Evolutionary conservation across 352 stramenopile species (phyloP).

Genomic region (Phytopythium chamaehyphon): DNA sequence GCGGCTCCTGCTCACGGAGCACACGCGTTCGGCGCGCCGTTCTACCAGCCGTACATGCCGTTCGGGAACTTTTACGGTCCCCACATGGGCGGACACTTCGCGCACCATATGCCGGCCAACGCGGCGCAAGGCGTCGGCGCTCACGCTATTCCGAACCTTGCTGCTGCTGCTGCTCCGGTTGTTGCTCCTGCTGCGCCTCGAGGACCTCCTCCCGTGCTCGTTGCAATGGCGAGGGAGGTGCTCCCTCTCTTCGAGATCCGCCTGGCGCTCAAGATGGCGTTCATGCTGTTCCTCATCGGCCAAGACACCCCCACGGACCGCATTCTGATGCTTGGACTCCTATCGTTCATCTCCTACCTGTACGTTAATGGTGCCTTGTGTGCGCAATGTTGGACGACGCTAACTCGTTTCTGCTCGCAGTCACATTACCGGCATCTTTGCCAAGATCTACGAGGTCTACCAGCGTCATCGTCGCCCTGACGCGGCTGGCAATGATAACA

Average conservation of each 20-base stretch:
- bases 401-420: conserved; percentile 12
- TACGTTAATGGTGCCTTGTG: conserved; percentile 15
- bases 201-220: conserved; percentile 20
- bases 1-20: not conserved
- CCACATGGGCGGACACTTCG: conserved; percentile 20
- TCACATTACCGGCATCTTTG: conserved; percentile 81
- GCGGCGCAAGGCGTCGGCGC: too few relatives aligned
- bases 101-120: not conserved
- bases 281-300: conserved; percentile 88
- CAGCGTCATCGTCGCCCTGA: conserved; percentile 31
- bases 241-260: conserved; percentile 64
- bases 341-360: conserved; percentile 75
- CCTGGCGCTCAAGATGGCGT: conserved; percentile 81
- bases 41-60: conserved; percentile 12
- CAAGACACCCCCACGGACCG: conserved; percentile 77
- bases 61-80: conserved; percentile 31
- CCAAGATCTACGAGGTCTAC: conserved; percentile 77
- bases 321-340: conserved; percentile 64
- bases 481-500: conserved; percentile 13
- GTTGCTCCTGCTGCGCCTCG: conserved; percentile 12
- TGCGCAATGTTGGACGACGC: not conserved
- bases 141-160: not conserved
- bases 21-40: conserved; percentile 12
- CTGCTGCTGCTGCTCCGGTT: conserved; percentile 1
- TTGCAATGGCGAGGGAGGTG: conserved; percentile 53